A percentile compares a stretch with the other conserved stretches of the same genome.
These are phyloP conservation scores for Tetrahymena borealis DNA, from an alignment of 73 alveolate genomes.

Conservation along the genomic window DNA sequence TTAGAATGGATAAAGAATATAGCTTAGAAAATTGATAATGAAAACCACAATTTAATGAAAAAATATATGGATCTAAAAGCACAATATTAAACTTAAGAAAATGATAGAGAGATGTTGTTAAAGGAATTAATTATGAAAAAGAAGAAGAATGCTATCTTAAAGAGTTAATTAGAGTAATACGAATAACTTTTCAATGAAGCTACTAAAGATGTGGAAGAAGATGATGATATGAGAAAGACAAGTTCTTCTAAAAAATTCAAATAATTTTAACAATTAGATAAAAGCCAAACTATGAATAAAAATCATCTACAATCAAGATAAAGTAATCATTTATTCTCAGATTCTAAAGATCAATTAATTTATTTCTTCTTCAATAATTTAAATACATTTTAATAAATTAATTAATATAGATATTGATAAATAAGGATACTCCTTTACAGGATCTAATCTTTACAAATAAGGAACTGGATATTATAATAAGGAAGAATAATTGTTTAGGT, in stretches of 20 bases:
- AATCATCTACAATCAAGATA: slow-evolving; percentile 7
- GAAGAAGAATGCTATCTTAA: slow-evolving; percentile 35
- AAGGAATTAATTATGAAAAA: slow-evolving; percentile 37
- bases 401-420: not conserved
- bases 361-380: no score
- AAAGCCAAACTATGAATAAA: not conserved
- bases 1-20: slow-evolving; percentile 42
- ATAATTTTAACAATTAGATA: not conserved
- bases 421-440: not conserved
- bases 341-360: no score
- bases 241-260: not conserved
- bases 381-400: no score
- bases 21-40: slow-evolving; percentile 41
- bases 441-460: not conserved
- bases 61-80: slow-evolving; percentile 26
- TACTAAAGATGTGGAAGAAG: slow-evolving; percentile 18
- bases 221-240: slow-evolving; percentile 8
- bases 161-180: slow-evolving; percentile 16
- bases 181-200: slow-evolving; percentile 23
- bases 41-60: slow-evolving; percentile 30
- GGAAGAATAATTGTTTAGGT: not conserved
- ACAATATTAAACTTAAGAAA: slow-evolving; percentile 35
- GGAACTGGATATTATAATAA: not conserved
- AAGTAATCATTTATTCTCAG: not conserved
- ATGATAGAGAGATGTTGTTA: slow-evolving; percentile 40